Conservation (phyloP, 1,139 yeast species). For the Debaryomyces nepalensis region DNA sequence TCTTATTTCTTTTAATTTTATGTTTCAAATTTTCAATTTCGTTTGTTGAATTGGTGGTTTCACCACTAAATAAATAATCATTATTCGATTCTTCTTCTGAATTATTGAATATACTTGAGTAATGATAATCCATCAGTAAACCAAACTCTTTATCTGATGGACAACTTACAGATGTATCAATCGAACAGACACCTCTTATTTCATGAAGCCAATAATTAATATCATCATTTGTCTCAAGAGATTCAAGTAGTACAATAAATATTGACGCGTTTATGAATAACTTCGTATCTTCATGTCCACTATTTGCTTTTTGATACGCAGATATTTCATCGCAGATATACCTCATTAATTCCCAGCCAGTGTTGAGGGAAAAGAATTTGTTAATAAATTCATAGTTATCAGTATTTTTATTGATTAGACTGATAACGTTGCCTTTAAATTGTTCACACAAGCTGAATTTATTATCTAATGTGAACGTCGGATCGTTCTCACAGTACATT, state of each 20-base stretch:
- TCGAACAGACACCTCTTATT: slow-evolving; percentile 9
- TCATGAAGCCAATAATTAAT: slow-evolving; percentile 32
- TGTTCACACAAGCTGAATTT: slow-evolving; percentile 13
- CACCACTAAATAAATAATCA: slow-evolving; percentile 4
- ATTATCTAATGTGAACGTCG: slow-evolving; percentile 1
- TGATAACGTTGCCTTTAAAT: slow-evolving; percentile 13
- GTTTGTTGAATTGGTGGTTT: neutral
- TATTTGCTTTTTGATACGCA: slow-evolving; percentile 24
- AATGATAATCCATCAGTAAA: slow-evolving; percentile 23
- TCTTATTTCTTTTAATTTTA: slow-evolving; percentile 5
- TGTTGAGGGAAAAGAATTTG: slow-evolving; percentile 12
- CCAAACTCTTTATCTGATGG: slow-evolving; percentile 14
- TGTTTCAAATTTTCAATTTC: slow-evolving; percentile 4
- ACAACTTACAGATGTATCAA: neutral
- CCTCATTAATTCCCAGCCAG: slow-evolving; percentile 18
- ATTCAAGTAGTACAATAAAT: slow-evolving; percentile 26
- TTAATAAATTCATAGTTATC: slow-evolving; percentile 12
- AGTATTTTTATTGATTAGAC: slow-evolving; percentile 12
- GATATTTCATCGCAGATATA: slow-evolving; percentile 25
- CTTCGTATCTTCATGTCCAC: slow-evolving; percentile 31
- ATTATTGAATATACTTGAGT: slow-evolving; percentile 25
- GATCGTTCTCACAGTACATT: slow-evolving; percentile 9
- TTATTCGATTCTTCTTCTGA: slow-evolving; percentile 18
- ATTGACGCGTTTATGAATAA: slow-evolving; percentile 33
- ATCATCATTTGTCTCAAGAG: slow-evolving; percentile 24